A percentile compares a stretch with the other conserved stretches of the same genome.
Evolutionary conservation across 805 yeast species (phyloP).

Genomic region (Candida boleticola): DNA sequence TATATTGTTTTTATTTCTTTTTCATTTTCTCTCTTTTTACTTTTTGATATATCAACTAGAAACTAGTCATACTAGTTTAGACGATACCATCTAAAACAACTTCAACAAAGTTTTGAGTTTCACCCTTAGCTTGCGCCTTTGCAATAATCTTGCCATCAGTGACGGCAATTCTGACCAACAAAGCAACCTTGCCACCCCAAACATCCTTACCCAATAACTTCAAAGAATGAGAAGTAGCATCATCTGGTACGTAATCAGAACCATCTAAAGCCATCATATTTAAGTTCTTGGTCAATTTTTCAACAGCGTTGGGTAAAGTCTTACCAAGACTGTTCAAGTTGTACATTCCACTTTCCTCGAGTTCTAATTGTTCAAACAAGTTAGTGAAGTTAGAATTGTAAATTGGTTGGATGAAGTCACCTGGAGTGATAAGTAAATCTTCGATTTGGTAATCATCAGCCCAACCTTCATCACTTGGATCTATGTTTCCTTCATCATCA

Average conservation of each 20-base stretch:
- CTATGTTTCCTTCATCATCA: constrained; percentile 63
- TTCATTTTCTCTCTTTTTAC: constrained; percentile 28
- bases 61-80: constrained; percentile 24
- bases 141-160: constrained; percentile 60
- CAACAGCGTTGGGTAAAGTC: constrained; percentile 42
- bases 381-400: constrained; percentile 74
- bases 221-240: constrained; percentile 63
- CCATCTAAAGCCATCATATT: constrained; percentile 65
- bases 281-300: constrained; percentile 49
- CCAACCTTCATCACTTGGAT: constrained; percentile 74
- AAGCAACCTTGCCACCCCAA: constrained; percentile 56
- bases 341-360: constrained; percentile 62
- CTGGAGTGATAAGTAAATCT: constrained; percentile 67
- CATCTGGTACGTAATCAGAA: constrained; percentile 60
- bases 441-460: constrained; percentile 93
- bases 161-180: constrained; percentile 46
- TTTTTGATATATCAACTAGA: constrained; percentile 28
- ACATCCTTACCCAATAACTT: constrained; percentile 81
- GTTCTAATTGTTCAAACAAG: constrained; percentile 68
- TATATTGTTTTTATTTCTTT: too few relatives aligned
- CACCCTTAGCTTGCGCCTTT: constrained; percentile 49
- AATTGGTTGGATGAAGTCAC: constrained; percentile 79
- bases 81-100: constrained; percentile 52
- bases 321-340: constrained; percentile 48
- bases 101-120: constrained; percentile 49